Evolutionary conservation across 2,329 filamentous ascomycete species (phyloP), one percentile per base, ranked within the genome.

Genomic region (Exophiala sp.): DNA sequence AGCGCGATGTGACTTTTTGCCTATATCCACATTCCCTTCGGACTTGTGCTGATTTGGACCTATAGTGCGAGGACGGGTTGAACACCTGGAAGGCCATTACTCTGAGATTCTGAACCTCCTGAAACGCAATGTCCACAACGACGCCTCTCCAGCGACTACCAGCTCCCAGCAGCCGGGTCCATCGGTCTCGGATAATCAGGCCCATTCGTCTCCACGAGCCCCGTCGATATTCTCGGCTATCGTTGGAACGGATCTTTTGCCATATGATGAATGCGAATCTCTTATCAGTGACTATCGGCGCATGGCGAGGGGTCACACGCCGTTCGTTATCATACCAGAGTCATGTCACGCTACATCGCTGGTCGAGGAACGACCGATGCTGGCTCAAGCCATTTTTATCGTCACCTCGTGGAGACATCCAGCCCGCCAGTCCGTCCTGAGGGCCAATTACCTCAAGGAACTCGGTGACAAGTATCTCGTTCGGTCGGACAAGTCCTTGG

Each of bases 81-180:
- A 57, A 34, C 54, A 54, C 16, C 54, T 57, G 11, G 54, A 57
- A 34, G 54, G 50, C 50, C 50, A 41, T 32, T 57, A 57, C 43
- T 42, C 50, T 7, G 54, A 57, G 42, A 57, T 57, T 32, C 20
- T 57, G 32, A 50, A 50, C 9, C 32, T 57, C 32, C 42, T 57
- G 21, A 47, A 38, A 50, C 42, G 34, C 20, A 57, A 29, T 34
- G 24, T 32, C 12, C 29, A 36, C 7, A 3, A 35, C 29, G 43
- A 51, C 2, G 14, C 24, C 33, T 39, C 44, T 12, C 21, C 44
- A 5, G 45, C 41, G 5, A 21, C 49, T 16, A 36, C 21, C 21
- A 35, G 40, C 3, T 33, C 18, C 2, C 21, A 43, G 11, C 38
- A 33, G 9, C 41, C 44, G 11, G 49, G 49, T 12, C 32, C 50